Evolutionary conservation across 257 asterid species (phyloP), one percentile per base, ranked within the genome.

Genomic region (Rubia yunnanensis): DNA sequence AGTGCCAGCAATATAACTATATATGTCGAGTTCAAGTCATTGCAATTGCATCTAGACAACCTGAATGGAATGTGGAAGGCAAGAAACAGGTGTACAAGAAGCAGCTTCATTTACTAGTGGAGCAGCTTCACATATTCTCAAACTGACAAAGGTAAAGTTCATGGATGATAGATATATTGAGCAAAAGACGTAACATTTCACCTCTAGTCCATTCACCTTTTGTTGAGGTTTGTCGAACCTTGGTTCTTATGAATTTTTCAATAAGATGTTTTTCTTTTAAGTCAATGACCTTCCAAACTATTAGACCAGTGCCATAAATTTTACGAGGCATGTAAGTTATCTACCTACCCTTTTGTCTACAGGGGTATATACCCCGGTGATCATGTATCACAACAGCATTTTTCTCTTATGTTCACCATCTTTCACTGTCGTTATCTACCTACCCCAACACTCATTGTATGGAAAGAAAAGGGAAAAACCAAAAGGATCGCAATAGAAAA

Each of bases 291-390:
- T 28, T 22, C 65, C 50, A 35, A 20, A 58, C 22, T 5, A 34
- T 34, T 54, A 14, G 39, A 36, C 34, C 7, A 7, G 65, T 27
- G 14, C 58, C 10, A 56, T 22, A 18, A 54, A 56, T 30, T 10
- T 27, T 34, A 31, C 24, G 39, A 26, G 54, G 22, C 15, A 30
- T 36, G 27, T 20, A 44, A 44, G 17, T 57, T 18, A 68, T 39
- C 39, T 11, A 55, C 56, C 41, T 31, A 65, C 61, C 50, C 32
- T n/a, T n/a, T n/a, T n/a, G n/a, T n/a, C n/a, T n/a, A n/a, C n/a
- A n/a, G n/a, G n/a, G n/a, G n/a, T n/a, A n/a, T n/a, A n/a, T n/a
- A n/a, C n/a, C n/a, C n/a, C n/a, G n/a, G n/a, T n/a, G n/a, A n/a
- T n/a, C n/a, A n/a, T n/a, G n/a, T n/a, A n/a, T n/a, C n/a, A n/a